phyloP scores from a whole-genome alignment of 2,329 filamentous ascomycete genomes.

The Phaeosphaeriaceae sp. region DNA sequence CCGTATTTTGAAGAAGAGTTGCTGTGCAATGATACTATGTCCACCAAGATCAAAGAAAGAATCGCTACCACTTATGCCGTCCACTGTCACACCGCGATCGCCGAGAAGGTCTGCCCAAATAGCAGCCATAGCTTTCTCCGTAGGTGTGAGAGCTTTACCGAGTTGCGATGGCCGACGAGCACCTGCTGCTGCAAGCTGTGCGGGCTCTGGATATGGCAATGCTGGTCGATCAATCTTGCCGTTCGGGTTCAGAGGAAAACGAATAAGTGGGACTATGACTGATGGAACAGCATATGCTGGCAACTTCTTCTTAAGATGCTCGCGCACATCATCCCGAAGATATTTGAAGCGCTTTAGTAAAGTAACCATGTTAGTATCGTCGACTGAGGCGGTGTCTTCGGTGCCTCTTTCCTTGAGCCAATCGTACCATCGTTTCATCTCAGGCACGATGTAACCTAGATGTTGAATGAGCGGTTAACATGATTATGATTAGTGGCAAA shows the following conservation, averaged over 20 bases:
- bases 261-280: slow-evolving; percentile 73
- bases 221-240: slow-evolving; percentile 80
- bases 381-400: slow-evolving; percentile 46
- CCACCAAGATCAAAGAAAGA: slow-evolving; percentile 83
- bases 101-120: slow-evolving; percentile 76
- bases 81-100: slow-evolving; percentile 65
- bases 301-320: slow-evolving; percentile 74
- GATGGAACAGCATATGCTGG: slow-evolving; percentile 78
- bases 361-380: slow-evolving; percentile 59
- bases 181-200: slow-evolving; percentile 66
- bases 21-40: slow-evolving; percentile 80
- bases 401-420: slow-evolving; percentile 63
- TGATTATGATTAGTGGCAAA: background rate
- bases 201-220: slow-evolving; percentile 80
- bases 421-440: slow-evolving; percentile 73
- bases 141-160: slow-evolving; percentile 59
- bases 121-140: slow-evolving; percentile 70
- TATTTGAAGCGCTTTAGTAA: slow-evolving; percentile 67
- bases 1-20: slow-evolving; percentile 75
- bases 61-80: slow-evolving; percentile 67
- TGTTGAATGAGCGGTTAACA: slow-evolving; percentile 3
- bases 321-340: slow-evolving; percentile 65
- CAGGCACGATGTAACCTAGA: slow-evolving; percentile 77
- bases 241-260: slow-evolving; percentile 69
- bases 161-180: slow-evolving; percentile 54